Conservation (phyloP, 2,329 filamentous ascomycete species). For the Fusarium protoensiforme region DNA sequence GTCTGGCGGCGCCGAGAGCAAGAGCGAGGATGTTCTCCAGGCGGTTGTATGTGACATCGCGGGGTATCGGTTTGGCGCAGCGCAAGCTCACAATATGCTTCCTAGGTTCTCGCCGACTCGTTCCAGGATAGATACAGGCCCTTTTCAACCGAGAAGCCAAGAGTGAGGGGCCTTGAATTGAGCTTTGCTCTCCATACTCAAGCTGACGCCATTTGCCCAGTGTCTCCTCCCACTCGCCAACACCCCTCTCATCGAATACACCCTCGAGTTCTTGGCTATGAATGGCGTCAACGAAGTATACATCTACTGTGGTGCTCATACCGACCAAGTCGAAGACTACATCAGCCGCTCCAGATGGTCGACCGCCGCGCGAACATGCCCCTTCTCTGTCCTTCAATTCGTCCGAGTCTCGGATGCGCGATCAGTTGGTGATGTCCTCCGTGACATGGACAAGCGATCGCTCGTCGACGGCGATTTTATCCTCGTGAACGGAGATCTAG, state of each 20-base stretch:
- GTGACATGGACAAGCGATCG: conserved; percentile 88
- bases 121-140: conserved; percentile 94
- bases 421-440: conserved; percentile 93
- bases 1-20: conserved; percentile 60
- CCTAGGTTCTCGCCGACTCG: conserved; percentile 87
- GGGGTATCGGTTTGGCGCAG: conserved; percentile 36
- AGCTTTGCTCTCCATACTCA: background rate
- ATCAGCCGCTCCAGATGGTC: conserved; percentile 82
- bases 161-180: conserved; percentile 66
- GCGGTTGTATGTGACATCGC: conserved; percentile 60
- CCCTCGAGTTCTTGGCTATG: conserved; percentile 94
- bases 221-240: conserved; percentile 95
- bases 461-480: conserved; percentile 92
- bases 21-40: conserved; percentile 69
- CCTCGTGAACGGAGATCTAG: conserved; percentile 89
- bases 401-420: conserved; percentile 85
- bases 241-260: conserved; percentile 96
- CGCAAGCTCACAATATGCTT: conserved; percentile 33
- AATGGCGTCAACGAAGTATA: conserved; percentile 95
- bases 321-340: conserved; percentile 87
- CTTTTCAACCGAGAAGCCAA: conserved; percentile 87
- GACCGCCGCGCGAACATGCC: conserved; percentile 62
- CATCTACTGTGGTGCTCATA: conserved; percentile 90
- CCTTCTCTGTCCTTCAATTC: conserved; percentile 85
- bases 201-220: conserved; percentile 57